Percentiles rank a stretch among this genome's conserved stretches.
Evolutionary conservation across 768 basidiomycete species (phyloP).

Genomic region (Ephemerocybe angulata): DNA sequence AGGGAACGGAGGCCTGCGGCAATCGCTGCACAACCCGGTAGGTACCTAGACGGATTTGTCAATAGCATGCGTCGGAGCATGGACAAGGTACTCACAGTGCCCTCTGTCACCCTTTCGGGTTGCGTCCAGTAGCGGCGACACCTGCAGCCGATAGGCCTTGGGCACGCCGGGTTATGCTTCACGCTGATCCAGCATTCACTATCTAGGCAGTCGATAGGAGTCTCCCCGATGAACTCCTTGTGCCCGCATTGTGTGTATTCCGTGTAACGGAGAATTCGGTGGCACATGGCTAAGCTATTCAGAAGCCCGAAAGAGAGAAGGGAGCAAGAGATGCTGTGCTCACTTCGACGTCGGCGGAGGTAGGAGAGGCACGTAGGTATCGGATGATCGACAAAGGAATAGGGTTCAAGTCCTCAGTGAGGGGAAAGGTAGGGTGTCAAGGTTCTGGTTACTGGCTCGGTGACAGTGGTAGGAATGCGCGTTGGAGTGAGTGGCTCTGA

Average conservation of each 20-base stretch:
- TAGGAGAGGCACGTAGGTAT: slow-evolving; percentile 34
- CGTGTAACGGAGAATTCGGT: slow-evolving; percentile 52
- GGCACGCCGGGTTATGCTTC: slow-evolving; percentile 48
- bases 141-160: slow-evolving; percentile 27
- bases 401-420: slow-evolving; percentile 29
- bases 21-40: background rate
- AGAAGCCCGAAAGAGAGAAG: slow-evolving; percentile 18
- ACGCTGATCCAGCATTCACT: slow-evolving; percentile 43
- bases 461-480: background rate
- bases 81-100: slow-evolving; percentile 29
- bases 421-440: background rate
- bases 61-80: background rate
- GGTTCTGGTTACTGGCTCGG: no score
- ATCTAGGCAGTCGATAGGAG: slow-evolving; percentile 51
- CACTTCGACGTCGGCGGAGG: slow-evolving; percentile 51
- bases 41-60: background rate
- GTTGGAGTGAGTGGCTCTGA: background rate
- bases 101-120: slow-evolving; percentile 49
- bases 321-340: slow-evolving; percentile 18
- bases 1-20: background rate
- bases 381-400: slow-evolving; percentile 35
- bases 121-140: slow-evolving; percentile 62
- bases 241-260: slow-evolving; percentile 52
- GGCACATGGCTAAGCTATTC: slow-evolving; percentile 51
- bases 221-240: slow-evolving; percentile 40